Evolutionary conservation across 169 alveolate genomes (phyloP).

Genomic region (Eimeria praecox): DNA sequence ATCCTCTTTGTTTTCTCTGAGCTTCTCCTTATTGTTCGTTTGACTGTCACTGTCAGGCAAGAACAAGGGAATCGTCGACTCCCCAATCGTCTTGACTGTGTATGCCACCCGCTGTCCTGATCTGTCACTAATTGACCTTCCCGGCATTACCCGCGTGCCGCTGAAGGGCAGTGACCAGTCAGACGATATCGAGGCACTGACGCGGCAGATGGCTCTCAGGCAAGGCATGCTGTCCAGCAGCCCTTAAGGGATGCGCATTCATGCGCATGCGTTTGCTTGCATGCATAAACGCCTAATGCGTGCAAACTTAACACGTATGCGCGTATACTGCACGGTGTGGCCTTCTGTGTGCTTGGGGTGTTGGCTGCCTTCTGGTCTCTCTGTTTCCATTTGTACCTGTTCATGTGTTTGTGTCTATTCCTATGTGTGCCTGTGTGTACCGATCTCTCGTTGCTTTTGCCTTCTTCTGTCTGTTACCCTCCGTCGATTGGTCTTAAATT

Average conservation of each 20-base stretch:
- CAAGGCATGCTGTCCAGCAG: background rate
- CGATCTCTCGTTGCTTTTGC: too few species aligned
- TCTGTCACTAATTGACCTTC: slow-evolving; percentile 98
- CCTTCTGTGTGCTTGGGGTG: background rate
- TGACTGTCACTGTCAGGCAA: slow-evolving; percentile 88
- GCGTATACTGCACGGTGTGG: background rate
- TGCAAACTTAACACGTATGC: background rate
- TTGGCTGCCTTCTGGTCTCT: background rate
- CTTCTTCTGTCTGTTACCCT: too few species aligned
- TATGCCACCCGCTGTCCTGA: slow-evolving; percentile 98
- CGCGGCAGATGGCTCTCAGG: slow-evolving; percentile 92
- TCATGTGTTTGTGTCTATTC: background rate
- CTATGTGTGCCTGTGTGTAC: too few species aligned
- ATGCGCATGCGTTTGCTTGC: background rate
- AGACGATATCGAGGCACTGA: slow-evolving; percentile 96
- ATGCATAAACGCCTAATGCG: background rate
- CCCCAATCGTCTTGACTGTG: slow-evolving; percentile 97
- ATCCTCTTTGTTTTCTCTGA: background rate
- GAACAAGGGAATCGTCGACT: slow-evolving; percentile 97
- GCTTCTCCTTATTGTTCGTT: background rate
- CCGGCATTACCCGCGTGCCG: slow-evolving; percentile 99
- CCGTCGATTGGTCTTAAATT: too few species aligned
- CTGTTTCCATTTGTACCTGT: background rate
- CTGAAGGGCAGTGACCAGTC: slow-evolving; percentile 97
- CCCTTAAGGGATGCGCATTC: background rate